Base-by-base conservation (phyloP, 2,329 filamentous ascomycete species). In the Sarocladium oryzae region DNA sequence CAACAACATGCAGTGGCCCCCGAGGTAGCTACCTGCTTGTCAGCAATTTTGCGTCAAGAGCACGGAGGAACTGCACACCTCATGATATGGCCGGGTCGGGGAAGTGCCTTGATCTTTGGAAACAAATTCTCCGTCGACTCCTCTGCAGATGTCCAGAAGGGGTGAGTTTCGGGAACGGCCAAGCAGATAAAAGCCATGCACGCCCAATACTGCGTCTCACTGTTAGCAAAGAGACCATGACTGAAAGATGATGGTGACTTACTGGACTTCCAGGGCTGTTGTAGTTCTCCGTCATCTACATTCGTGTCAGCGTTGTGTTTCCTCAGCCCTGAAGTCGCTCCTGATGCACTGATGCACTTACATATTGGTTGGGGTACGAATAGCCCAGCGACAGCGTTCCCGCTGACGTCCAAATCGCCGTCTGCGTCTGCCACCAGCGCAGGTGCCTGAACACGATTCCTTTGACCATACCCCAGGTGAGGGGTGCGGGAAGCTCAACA, bases 401-500 rank as follows among this genome's bases (percentile, higher is more conserved):
- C 54, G 85, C 84, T 1, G 83, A 70, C 51, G 84, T 85, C 77
- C 88, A 90, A 52, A 90, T 89, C 57, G 87, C 79, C 23, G 77
- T 70, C 58, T 90, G 86, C 0, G 77, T 84, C 60, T 87, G 84
- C 87, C 88, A 92, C 85, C 86, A 91, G 8, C 87, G 76, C 35
- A 92, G 69, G 61, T 91, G 85, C 13, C 87, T 77, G 52, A 91
- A 67, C 35, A 89, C 75, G 13, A 91, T 76, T 2, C 88, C 87
- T 65, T 89, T 89, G 15, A 90, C 83, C 58, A 88, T 85, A 2
- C 88, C 87, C 86, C 86, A 90, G 2, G 82, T 86, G 50, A 91
- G 69, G 0, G 87, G 86, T 7, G 74, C 74, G 0, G 86, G 86
- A 4, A 89, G 74, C 50, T 89, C 84, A 49, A 89, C 82, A 56